A percentile compares a stretch with the other conserved stretches of the same genome.
Evolutionary conservation across 768 basidiomycete genomes (phyloP).

Genomic region (Heimioporus sp.): DNA sequence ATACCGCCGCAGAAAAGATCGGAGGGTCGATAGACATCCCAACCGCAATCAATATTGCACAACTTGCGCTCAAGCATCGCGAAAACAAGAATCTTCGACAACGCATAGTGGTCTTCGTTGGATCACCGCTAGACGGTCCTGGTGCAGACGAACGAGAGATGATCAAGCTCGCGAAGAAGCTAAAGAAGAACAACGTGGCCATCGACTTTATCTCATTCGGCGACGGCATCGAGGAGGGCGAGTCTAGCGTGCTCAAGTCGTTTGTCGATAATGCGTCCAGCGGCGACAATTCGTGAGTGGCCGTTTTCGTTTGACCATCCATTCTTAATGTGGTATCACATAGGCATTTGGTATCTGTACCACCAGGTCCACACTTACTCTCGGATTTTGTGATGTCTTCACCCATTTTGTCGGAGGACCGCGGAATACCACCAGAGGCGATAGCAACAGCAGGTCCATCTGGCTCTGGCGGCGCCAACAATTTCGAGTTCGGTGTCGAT

Average conservation of each 20-base stretch:
- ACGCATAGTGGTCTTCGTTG: conserved; percentile 91
- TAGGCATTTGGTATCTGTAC: conserved; percentile 81
- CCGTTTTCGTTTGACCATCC: not conserved
- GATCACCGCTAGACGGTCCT: conserved; percentile 74
- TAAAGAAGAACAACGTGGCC: conserved; percentile 99
- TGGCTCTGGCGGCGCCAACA: conserved; percentile 46
- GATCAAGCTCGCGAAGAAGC: conserved; percentile 89
- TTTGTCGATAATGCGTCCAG: conserved; percentile 83
- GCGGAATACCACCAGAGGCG: conserved; percentile 63
- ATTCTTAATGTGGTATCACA: not conserved
- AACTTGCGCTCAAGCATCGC: conserved; percentile 94
- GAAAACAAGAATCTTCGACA: conserved; percentile 99
- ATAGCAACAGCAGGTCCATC: conserved; percentile 52
- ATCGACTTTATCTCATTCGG: conserved; percentile 91
- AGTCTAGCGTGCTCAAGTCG: conserved; percentile 66
- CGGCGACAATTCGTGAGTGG: conserved; percentile 81
- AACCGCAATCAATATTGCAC: conserved; percentile 90
- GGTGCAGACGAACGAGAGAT: conserved; percentile 76
- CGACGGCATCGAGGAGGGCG: conserved; percentile 75
- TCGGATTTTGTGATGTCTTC: conserved; percentile 83
- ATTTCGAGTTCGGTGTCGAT: conserved; percentile 90
- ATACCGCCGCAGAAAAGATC: conserved; percentile 66
- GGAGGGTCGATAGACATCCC: conserved; percentile 83
- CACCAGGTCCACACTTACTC: conserved; percentile 74
- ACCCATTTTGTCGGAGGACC: conserved; percentile 78